Percentiles rank a stretch among this genome's conserved stretches.
Evolutionary conservation across 2,329 filamentous ascomycete genomes (phyloP).

Genomic region (Phialophora macrospora): DNA sequence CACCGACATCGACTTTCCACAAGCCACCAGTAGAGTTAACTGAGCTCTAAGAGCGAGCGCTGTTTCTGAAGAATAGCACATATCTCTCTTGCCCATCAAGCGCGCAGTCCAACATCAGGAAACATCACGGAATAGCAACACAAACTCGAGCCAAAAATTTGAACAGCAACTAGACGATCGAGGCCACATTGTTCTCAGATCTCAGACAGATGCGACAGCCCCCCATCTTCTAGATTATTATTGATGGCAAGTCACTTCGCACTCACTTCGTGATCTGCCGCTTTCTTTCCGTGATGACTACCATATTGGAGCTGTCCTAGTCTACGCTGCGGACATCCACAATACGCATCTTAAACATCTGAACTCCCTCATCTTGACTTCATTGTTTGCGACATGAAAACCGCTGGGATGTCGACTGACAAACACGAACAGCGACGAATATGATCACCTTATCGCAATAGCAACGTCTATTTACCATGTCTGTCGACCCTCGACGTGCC

Average conservation of each 20-base stretch:
- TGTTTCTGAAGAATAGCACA: not conserved
- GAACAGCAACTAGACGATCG: no score
- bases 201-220: not conserved
- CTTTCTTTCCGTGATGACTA: conserved; percentile 40
- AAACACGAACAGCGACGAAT: not conserved
- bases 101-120: no score
- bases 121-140: no score
- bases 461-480: conserved; percentile 43
- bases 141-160: no score
- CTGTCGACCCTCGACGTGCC: conserved; percentile 58
- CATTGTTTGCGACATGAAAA: not conserved
- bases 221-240: not conserved
- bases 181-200: not conserved
- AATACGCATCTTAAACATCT: conserved; percentile 39
- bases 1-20: conserved; percentile 1
- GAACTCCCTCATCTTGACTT: conserved; percentile 18
- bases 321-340: conserved; percentile 38
- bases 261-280: not conserved
- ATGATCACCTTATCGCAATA: conserved; percentile 21
- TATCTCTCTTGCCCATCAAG: not conserved
- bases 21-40: not conserved
- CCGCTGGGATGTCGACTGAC: not conserved
- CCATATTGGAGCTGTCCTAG: conserved; percentile 45
- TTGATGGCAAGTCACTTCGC: conserved; percentile 8
- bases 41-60: not conserved